phyloP scores from a whole-genome alignment of 1,284 basidiomycete species.

The Ustilago shanxiensis region DNA sequence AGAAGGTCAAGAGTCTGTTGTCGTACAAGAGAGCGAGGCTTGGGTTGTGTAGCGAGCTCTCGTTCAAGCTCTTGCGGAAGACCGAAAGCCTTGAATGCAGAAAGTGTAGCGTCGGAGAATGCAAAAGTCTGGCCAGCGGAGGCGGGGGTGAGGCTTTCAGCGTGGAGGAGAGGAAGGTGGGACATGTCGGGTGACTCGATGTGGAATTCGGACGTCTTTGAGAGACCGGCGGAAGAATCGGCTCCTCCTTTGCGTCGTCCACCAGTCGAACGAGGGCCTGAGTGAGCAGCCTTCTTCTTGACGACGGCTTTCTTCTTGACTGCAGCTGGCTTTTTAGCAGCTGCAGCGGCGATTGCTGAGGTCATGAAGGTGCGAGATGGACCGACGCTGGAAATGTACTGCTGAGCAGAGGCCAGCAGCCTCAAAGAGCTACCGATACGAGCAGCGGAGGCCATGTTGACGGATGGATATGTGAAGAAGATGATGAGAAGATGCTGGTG shows the following conservation, averaged over 20 bases:
- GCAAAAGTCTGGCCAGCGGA: constrained; percentile 52
- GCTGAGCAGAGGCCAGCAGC: constrained; percentile 12
- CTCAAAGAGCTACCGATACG: constrained; percentile 31
- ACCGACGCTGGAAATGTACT: constrained; percentile 9
- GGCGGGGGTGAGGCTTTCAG: constrained; percentile 43
- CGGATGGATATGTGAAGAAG: neutral
- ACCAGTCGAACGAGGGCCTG: constrained; percentile 56
- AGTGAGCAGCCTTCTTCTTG: constrained; percentile 51
- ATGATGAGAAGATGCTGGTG: neutral
- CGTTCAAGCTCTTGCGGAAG: constrained; percentile 57
- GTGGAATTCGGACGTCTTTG: constrained; percentile 53
- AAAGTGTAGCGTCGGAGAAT: constrained; percentile 46
- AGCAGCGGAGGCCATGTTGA: constrained; percentile 26
- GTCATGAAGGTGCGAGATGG: constrained; percentile 28
- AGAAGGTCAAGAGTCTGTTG: constrained; percentile 59
- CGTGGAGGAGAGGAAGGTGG: constrained; percentile 49
- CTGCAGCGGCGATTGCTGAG: constrained; percentile 29
- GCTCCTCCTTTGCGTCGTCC: constrained; percentile 60
- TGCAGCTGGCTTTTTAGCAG: constrained; percentile 49
- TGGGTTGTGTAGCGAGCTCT: constrained; percentile 47
- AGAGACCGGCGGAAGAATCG: constrained; percentile 46
- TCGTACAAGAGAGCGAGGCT: constrained; percentile 55
- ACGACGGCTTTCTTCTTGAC: constrained; percentile 63
- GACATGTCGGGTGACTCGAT: constrained; percentile 58
- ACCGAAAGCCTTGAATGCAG: constrained; percentile 56